A percentile compares a stretch with the other conserved stretches of the same genome.
phyloP scores from a whole-genome alignment of 345 rosid species.

The Populus euphratica region DNA sequence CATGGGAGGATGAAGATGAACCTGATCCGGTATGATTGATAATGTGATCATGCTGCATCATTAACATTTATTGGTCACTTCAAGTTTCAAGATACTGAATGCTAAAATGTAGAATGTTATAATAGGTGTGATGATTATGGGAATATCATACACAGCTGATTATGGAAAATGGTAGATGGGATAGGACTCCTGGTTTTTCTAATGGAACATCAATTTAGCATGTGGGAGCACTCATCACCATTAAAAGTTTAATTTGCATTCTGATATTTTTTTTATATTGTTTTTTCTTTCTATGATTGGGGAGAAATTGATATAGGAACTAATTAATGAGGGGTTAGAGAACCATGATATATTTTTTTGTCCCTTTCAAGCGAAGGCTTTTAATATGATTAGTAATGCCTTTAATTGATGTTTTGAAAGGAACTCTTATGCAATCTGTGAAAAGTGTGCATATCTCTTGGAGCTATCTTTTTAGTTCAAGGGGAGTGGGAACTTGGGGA shows the following conservation, averaged over 20 bases:
- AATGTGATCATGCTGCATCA: slow-evolving; percentile 2
- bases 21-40: slow-evolving; percentile 55
- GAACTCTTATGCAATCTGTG: background rate
- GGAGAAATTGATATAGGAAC: background rate
- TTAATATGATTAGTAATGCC: background rate
- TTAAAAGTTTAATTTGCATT: background rate
- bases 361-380: background rate
- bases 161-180: background rate
- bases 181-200: background rate
- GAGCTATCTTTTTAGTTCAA: background rate
- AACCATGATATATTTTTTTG: background rate
- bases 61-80: background rate
- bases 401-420: background rate
- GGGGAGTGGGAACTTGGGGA: background rate
- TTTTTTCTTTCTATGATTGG: background rate
- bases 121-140: background rate
- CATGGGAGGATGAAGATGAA: slow-evolving; percentile 98
- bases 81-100: background rate
- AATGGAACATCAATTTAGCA: background rate
- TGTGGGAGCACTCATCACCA: background rate
- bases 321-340: background rate
- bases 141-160: background rate
- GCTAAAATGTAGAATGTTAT: background rate
- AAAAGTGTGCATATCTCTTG: background rate
- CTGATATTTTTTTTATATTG: too few species aligned